Evolutionary conservation across 208 protist species (phyloP).

Genomic region (Crithidia acanthocephali): DNA sequence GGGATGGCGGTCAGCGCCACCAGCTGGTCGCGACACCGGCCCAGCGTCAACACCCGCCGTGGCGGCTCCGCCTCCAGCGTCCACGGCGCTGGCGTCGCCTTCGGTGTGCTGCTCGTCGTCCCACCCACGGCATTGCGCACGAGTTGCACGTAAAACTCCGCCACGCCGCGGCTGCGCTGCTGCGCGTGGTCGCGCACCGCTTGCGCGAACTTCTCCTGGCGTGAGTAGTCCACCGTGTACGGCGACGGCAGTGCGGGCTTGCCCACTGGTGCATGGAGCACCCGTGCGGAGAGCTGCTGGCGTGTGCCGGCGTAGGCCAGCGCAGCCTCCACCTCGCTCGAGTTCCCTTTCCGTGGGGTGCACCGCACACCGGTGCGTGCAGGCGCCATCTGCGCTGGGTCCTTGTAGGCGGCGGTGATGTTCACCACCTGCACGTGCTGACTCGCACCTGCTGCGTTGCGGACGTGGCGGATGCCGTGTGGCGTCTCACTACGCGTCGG

Average conservation of each 20-base stretch:
- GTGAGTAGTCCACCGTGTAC: slow-evolving; percentile 49
- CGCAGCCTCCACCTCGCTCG: slow-evolving; percentile 37
- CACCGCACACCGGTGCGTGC: slow-evolving; percentile 51
- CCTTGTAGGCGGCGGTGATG: slow-evolving; percentile 70
- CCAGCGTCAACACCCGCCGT: slow-evolving; percentile 55
- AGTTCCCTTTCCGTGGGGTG: slow-evolving; percentile 21
- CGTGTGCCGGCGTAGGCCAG: slow-evolving; percentile 36
- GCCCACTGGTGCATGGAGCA: slow-evolving; percentile 30
- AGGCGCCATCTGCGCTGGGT: slow-evolving; percentile 56
- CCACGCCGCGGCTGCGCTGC: slow-evolving; percentile 61
- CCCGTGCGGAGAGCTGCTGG: slow-evolving; percentile 45
- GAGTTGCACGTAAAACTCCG: slow-evolving; percentile 84
- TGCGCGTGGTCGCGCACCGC: slow-evolving; percentile 79
- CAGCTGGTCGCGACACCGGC: slow-evolving; percentile 68
- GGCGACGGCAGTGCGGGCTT: slow-evolving; percentile 7
- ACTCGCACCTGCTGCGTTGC: slow-evolving; percentile 35
- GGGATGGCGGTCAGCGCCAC: slow-evolving; percentile 67
- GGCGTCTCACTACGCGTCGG: slow-evolving; percentile 43
- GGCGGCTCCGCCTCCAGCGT: slow-evolving; percentile 41
- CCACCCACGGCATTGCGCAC: slow-evolving; percentile 56
- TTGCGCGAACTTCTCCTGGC: slow-evolving; percentile 70
- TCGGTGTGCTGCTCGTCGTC: slow-evolving; percentile 38
- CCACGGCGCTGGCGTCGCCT: slow-evolving; percentile 36
- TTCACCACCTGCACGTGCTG: slow-evolving; percentile 86
- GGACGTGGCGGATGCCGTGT: slow-evolving; percentile 62